Percentiles rank a stretch among this genome's conserved stretches.
Evolutionary conservation across 306 rosid genomes (phyloP).

Genomic region (Vigna unguiculata): DNA sequence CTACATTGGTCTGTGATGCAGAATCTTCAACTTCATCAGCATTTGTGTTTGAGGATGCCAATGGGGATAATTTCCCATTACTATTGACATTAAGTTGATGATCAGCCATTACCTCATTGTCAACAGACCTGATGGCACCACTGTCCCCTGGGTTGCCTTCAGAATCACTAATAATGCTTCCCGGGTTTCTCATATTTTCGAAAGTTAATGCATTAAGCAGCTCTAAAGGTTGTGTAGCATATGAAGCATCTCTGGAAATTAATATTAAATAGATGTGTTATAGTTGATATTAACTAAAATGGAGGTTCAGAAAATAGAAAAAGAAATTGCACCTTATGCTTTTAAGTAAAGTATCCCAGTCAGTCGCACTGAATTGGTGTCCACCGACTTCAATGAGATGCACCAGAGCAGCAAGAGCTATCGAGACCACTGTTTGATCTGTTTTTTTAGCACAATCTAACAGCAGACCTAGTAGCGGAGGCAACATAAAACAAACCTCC

Average conservation of each 20-base stretch:
- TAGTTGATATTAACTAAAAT: conserved; percentile 24
- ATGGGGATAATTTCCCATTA: conserved; percentile 54
- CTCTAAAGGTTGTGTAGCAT: conserved; percentile 97
- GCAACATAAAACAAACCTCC: conserved; percentile 99
- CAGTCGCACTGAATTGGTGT: conserved; percentile 92
- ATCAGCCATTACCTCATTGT: conserved; percentile 49
- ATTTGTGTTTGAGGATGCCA: conserved; percentile 55
- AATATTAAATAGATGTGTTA: conserved; percentile 33
- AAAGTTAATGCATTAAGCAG: conserved; percentile 83
- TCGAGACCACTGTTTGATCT: conserved; percentile 96
- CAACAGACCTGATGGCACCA: conserved; percentile 49
- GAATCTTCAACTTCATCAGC: conserved; percentile 59
- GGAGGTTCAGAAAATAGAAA: conserved; percentile 40
- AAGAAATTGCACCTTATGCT: conserved; percentile 74
- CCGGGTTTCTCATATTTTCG: conserved; percentile 65
- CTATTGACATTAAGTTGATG: conserved; percentile 58
- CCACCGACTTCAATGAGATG: conserved; percentile 99
- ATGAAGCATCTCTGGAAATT: conserved; percentile 82
- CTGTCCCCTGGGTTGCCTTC: conserved; percentile 57
- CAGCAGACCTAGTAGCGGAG: conserved; percentile 85
- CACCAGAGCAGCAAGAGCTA: conserved; percentile 96
- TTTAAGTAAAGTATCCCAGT: conserved; percentile 92
- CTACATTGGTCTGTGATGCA: conserved; percentile 54
- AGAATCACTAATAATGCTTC: conserved; percentile 53
- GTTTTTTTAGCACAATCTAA: conserved; percentile 98